Percentiles rank a stretch among this genome's conserved stretches.
Conservation (phyloP, 768 basidiomycete species). For the Flagelloscypha sp. region DNA sequence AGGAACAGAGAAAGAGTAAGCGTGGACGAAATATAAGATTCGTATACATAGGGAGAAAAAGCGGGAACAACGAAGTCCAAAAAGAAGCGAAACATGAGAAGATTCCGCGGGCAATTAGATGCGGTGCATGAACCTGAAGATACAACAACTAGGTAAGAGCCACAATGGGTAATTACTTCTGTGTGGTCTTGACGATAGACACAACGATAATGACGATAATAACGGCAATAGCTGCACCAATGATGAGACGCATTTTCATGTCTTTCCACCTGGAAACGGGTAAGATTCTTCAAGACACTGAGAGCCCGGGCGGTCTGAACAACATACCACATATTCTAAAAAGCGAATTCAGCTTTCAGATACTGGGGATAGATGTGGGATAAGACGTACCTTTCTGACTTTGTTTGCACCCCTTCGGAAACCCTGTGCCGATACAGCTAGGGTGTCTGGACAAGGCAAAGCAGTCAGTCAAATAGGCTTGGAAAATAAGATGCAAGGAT, state of each 20-base stretch:
- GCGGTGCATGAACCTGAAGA: no score
- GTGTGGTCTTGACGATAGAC: slow-evolving; percentile 82
- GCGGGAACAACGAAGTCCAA: no score
- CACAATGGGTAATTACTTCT: no score
- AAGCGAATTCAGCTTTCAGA: slow-evolving; percentile 6
- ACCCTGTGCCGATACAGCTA: slow-evolving; percentile 97
- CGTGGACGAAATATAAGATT: no score
- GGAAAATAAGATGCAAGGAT: slow-evolving; percentile 2
- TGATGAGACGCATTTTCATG: slow-evolving; percentile 99
- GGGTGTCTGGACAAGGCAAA: slow-evolving; percentile 55
- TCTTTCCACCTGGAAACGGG: slow-evolving; percentile 78
- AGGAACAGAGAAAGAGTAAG: no score
- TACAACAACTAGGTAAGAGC: no score
- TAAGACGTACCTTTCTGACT: slow-evolving; percentile 79
- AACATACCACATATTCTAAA: slow-evolving; percentile 85
- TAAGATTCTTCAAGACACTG: slow-evolving; percentile 1
- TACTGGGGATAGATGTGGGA: background rate
- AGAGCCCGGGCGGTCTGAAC: slow-evolving; percentile 2
- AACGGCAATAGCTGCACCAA: slow-evolving; percentile 80
- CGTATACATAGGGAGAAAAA: no score
- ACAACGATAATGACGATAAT: slow-evolving; percentile 96
- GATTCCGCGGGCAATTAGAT: no score
- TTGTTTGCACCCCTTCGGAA: slow-evolving; percentile 96
- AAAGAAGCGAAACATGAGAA: no score
- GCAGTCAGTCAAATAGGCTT: background rate